Conservation (phyloP, 2,329 filamentous ascomycete species). For the Teratosphaeria zuluensis region DNA sequence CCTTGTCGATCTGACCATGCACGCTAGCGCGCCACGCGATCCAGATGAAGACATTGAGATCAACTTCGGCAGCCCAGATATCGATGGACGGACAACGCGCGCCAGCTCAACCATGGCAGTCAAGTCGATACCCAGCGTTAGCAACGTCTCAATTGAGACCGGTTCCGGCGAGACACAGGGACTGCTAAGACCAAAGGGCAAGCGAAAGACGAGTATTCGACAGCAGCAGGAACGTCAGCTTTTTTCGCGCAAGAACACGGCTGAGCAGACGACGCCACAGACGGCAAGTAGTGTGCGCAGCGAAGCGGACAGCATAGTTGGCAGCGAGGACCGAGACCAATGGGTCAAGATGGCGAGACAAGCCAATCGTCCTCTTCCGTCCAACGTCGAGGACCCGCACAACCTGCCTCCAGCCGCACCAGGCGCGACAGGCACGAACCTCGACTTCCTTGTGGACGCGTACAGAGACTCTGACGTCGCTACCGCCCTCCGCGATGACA, state of each 20-base stretch:
- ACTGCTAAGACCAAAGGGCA: constrained; percentile 55
- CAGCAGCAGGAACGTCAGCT: constrained; percentile 82
- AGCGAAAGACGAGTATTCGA: constrained; percentile 70
- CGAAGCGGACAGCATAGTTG: constrained; percentile 41
- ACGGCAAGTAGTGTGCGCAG: constrained; percentile 41
- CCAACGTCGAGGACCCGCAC: constrained; percentile 45
- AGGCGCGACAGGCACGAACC: constrained; percentile 58
- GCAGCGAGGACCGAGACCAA: constrained; percentile 37
- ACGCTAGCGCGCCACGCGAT: constrained; percentile 56
- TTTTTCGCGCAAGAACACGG: constrained; percentile 69
- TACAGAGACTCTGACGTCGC: constrained; percentile 75
- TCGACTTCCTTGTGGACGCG: constrained; percentile 69
- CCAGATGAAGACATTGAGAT: constrained; percentile 48
- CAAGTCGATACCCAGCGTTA: constrained; percentile 81
- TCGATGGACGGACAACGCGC: constrained; percentile 58
- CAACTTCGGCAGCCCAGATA: constrained; percentile 36
- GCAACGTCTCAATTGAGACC: constrained; percentile 53
- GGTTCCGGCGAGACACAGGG: constrained; percentile 33
- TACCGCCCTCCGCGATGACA: constrained; percentile 64
- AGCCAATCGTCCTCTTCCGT: constrained; percentile 39
- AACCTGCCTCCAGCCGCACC: constrained; percentile 15
- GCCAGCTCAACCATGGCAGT: constrained; percentile 81
- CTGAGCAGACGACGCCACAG: constrained; percentile 29
- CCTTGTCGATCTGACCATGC: constrained; percentile 95
- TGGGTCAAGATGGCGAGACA: constrained; percentile 53